Conservation (phyloP, 140 eudicot genomes). For the Bidens hawaiensis region DNA sequence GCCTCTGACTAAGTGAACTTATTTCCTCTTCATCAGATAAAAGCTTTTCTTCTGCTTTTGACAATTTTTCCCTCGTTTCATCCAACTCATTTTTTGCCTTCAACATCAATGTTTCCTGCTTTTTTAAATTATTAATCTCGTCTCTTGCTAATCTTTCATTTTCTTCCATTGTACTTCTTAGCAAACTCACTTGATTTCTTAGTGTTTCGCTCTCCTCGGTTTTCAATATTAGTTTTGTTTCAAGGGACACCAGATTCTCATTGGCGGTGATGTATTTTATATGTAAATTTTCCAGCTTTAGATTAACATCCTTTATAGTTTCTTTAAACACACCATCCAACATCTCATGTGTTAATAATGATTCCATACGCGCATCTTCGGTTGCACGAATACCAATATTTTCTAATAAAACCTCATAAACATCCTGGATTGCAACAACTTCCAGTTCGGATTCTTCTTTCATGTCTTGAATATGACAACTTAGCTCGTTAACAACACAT, state of each 20-base stretch:
- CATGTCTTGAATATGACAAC: constrained; percentile 18
- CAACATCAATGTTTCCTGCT: constrained; percentile 37
- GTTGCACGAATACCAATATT: constrained; percentile 21
- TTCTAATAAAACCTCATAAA: constrained; percentile 36
- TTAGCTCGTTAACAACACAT: constrained; percentile 45
- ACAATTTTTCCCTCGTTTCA: constrained; percentile 26
- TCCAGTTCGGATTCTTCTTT: constrained; percentile 46
- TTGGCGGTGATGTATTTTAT: constrained; percentile 17
- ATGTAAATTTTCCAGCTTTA: constrained; percentile 33
- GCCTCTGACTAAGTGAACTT: constrained; percentile 34
- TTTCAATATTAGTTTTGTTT: constrained; percentile 31
- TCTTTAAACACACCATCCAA: constrained; percentile 34
- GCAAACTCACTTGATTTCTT: constrained; percentile 31
- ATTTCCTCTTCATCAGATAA: constrained; percentile 39
- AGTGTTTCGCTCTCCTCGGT: constrained; percentile 52
- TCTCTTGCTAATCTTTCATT: constrained; percentile 40
- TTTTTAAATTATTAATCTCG: constrained; percentile 47
- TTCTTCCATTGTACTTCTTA: constrained; percentile 33
- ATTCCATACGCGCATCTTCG: constrained; percentile 46
- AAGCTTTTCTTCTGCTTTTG: constrained; percentile 40
- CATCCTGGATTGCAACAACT: constrained; percentile 35
- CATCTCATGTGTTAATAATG: constrained; percentile 39
- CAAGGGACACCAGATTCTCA: constrained; percentile 32
- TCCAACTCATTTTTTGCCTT: constrained; percentile 39
- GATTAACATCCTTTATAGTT: constrained; percentile 33